Evolutionary conservation across 169 alveolate species (phyloP), one percentile per base, ranked within the genome.

Genomic region (Cryptosporidium sp.): DNA sequence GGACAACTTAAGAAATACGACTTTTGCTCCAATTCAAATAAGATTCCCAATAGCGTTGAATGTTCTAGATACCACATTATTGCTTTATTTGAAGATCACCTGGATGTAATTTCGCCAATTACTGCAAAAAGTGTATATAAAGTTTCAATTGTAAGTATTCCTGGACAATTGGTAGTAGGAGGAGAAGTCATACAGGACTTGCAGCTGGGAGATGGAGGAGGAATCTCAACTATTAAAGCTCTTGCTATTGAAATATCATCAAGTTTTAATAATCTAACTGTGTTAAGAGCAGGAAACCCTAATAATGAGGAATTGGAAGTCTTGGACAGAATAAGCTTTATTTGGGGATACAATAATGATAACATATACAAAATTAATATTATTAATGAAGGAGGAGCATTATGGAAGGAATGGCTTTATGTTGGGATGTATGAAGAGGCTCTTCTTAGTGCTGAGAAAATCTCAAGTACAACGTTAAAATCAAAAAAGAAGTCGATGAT

Each of bases 381-480:
- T n/a, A 31, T 80, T 37, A 80, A 80, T 65, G 89, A 80, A 39
- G 89, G 75, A 23, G 80, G 59, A 41, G 43, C 68, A 26, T 50
- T 80, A 37, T 80, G 89, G 89, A 80, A 29, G 37, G 89, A 80
- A 51, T 62, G 89, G 80, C 59, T 80, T 29, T 80, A 80, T 67
- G 26, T 80, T 61, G 89, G 89, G 62, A 62, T 61, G 80, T 80
- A 62, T 26, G 75, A 45, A 41, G 89, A 80, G 26, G 37, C 89
- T 29, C 67, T 80, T 31, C 7, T 4, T 18, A 62, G 73, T 43
- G 21, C 75, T 61, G 75, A 80, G 10, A 80, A 80, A 69, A 59
- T 80, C 1, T 31, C 50, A 14, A 80, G 89, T 16, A 59, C 61
- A 39, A 61, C 89, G 4, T 8, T 45, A 4, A 62, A 39, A 65